Conservation (phyloP, 108 stramenopile species). For the Bacterosira constricta region DNA sequence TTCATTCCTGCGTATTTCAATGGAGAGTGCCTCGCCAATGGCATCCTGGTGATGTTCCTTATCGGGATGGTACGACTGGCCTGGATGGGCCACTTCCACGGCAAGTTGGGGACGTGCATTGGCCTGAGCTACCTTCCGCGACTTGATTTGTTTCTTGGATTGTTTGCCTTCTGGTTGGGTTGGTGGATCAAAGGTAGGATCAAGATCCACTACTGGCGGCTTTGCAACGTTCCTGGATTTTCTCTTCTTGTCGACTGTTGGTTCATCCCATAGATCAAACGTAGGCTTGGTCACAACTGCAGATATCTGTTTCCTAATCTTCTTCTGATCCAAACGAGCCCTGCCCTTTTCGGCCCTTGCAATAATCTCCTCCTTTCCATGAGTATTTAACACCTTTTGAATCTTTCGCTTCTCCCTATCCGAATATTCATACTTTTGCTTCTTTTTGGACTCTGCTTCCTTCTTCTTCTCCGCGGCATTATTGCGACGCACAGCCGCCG, state of each 20-base stretch:
- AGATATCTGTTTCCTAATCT: constrained; percentile 38
- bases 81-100: constrained; percentile 72
- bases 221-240: too few species aligned
- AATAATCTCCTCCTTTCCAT: constrained; percentile 44
- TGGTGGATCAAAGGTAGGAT: constrained; percentile 14
- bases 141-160: constrained; percentile 42
- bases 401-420: constrained; percentile 62
- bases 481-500: constrained; percentile 12
- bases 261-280: constrained; percentile 80
- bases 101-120: constrained; percentile 41
- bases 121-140: constrained; percentile 24
- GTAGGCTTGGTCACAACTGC: constrained; percentile 41
- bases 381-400: constrained; percentile 50
- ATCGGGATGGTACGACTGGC: constrained; percentile 88
- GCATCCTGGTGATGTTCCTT: constrained; percentile 66
- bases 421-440: constrained; percentile 45
- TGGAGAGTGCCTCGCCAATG: constrained; percentile 66
- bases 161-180: constrained; percentile 15
- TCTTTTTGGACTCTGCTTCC: constrained; percentile 16
- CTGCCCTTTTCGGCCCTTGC: constrained; percentile 40
- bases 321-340: constrained; percentile 37
- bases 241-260: neutral
- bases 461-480: constrained; percentile 24
- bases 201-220: neutral
- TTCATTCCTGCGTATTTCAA: constrained; percentile 76